Evolutionary conservation across 1,284 basidiomycete genomes (phyloP), one percentile per base, ranked within the genome.

Genomic region (Cystobasidium sp.): DNA sequence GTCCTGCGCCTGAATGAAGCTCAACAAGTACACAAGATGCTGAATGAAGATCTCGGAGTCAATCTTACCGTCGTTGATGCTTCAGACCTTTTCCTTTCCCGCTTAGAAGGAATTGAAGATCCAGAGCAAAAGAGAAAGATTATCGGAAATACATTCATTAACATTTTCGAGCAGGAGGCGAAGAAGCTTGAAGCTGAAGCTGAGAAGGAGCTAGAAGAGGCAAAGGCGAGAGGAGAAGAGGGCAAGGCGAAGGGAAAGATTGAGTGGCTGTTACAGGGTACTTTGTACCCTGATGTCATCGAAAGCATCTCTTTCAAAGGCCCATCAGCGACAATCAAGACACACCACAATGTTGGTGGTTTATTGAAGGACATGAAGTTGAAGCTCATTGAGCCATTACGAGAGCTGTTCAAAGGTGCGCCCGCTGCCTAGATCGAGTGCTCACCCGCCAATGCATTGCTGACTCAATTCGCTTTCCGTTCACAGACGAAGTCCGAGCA

Each of bases 281-380:
- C 97, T 0, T 88, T 99, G 10, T 99, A 99, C 84, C 97, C 97
- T 1, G 97, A 99, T 82, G 97, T 99, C 59, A 99, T 99, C 82
- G 97, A 99, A 86, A 94, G 91, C 80, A 98, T 99, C 85, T 94
- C 92, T 84, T 99, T 99, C 89, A 99, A 99, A 84, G 97, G 97
- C 3, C 97, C 97, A 1, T 94, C 91, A 78, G 97, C 97, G 58
- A 99, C 96, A 18, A 99, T 99, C 86, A 99, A 99, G 87, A 98
- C 97, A 9, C 97, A 99, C 82, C 97, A 99, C 84, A 99, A 99
- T 80, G 97, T 99, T 77, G 97, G 97, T 43, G 97, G 97, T 10
- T 85, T 99, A 64, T 85, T 99, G 75, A 93, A 92, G 81, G 91
- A 99, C 83, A 99, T 99, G 97, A 98, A 97, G 84, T 87, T 99